Evolutionary conservation across 768 basidiomycete species (phyloP), one percentile per base, ranked within the genome.

Genomic region (Pleurotus cornucopiae): DNA sequence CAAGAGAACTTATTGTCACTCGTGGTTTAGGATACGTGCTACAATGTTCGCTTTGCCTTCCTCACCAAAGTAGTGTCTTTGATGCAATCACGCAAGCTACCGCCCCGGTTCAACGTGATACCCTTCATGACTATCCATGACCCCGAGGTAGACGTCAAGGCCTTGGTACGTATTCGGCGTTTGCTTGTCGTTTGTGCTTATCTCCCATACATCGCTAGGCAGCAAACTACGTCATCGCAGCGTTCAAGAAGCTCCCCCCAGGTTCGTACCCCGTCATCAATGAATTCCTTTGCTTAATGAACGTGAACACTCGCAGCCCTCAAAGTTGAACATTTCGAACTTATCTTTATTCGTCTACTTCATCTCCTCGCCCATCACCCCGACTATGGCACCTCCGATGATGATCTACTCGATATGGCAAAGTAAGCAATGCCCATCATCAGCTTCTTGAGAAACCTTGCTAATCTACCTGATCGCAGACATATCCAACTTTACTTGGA

Each of bases 331-430:
- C 71, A 82, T 49, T 79, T 95, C 55, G 96, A 98, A 67, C 72
- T 88, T 55, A 82, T 88, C 1, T 90, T 98, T 62, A 82, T 95
- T 43, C 87, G 96, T 11, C 71, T 98, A 3, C 77, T 98, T 7
- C 90, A 94, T 64, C 70, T 94, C 0, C 76, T 98, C 4, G 92
- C 94, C 0, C 95, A 97, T 66, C 97, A 99, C 67, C 96, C 96
- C 3, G 97, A 99, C 69, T 95, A 94, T 63, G 79, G 77, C 16
- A 78, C 75, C 44, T 76, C 78, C 2, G 78, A 82, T 38, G 88
- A 90, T 34, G 85, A 86, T 41, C 68, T 95, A 38, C 75, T 82
- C 34, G 87, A 90, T 63, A 86, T 94, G 62, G 85, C 89, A 20
- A 91, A 88, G 94, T 97, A 61, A 46, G 87, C 66, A 6, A 21